Conservation (phyloP, 768 basidiomycete species). For the Serendipita sp. region DNA sequence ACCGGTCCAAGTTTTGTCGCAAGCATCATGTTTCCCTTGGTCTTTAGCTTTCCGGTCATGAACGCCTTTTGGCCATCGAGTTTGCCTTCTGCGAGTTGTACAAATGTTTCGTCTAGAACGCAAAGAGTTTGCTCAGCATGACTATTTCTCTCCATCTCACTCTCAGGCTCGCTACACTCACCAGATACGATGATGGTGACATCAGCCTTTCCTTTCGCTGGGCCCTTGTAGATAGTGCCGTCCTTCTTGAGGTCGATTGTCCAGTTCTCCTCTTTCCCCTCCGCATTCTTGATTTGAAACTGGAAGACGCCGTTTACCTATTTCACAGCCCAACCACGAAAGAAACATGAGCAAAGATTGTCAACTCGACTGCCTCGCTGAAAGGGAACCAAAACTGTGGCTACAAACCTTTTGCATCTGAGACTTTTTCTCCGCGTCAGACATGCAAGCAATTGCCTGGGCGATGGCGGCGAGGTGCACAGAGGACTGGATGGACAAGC, state of each 20-base stretch:
- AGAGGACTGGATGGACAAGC: constrained; percentile 49
- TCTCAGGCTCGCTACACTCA: no score
- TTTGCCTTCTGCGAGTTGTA: constrained; percentile 59
- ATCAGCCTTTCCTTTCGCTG: constrained; percentile 57
- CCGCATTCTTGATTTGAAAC: constrained; percentile 57
- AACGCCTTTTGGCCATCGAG: constrained; percentile 88
- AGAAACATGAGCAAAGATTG: no score
- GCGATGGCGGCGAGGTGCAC: constrained; percentile 42
- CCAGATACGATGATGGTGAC: constrained; percentile 60
- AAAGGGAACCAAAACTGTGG: background rate
- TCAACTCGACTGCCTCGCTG: background rate
- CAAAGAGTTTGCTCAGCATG: no score
- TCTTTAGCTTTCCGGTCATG: constrained; percentile 88
- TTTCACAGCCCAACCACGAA: background rate
- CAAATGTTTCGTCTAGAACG: constrained; percentile 47
- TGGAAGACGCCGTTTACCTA: constrained; percentile 85
- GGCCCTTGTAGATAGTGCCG: constrained; percentile 61
- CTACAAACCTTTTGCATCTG: constrained; percentile 57
- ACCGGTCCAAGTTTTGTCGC: constrained; percentile 80
- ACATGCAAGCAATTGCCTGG: constrained; percentile 35
- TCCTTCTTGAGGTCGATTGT: constrained; percentile 88
- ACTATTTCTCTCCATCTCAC: no score
- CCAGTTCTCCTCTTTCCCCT: constrained; percentile 62
- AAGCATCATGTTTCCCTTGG: constrained; percentile 84
- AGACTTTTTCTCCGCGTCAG: constrained; percentile 44